Evolutionary conservation across 2,329 filamentous ascomycete species (phyloP).

Genomic region (Iodosphaeria phyllophila): DNA sequence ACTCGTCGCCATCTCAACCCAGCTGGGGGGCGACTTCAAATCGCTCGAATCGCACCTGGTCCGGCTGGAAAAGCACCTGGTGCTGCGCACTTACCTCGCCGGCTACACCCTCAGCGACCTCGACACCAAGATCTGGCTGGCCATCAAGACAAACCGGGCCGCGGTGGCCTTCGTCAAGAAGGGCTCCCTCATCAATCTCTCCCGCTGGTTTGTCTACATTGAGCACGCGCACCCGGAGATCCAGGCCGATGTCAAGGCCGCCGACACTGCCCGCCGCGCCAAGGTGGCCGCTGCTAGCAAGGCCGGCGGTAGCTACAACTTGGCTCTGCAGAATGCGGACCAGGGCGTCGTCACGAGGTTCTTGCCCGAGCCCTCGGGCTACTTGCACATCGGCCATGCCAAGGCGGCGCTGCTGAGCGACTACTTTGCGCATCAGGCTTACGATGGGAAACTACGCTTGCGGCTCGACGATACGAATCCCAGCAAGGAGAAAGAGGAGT

Average conservation of each 20-base stretch:
- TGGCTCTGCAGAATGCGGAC: slow-evolving; percentile 67
- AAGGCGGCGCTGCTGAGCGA: slow-evolving; percentile 89
- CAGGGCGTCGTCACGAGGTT: slow-evolving; percentile 86
- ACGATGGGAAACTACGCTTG: slow-evolving; percentile 76
- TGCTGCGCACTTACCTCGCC: slow-evolving; percentile 68
- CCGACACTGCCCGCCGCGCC: slow-evolving; percentile 48
- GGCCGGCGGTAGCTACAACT: slow-evolving; percentile 74
- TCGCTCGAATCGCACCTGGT: slow-evolving; percentile 55
- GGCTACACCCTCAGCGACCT: slow-evolving; percentile 61
- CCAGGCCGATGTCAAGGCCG: slow-evolving; percentile 46
- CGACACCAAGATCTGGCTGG: slow-evolving; percentile 70
- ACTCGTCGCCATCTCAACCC: slow-evolving; percentile 29
- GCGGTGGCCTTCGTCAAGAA: slow-evolving; percentile 66
- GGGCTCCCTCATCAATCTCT: slow-evolving; percentile 55
- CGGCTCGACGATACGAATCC: slow-evolving; percentile 97
- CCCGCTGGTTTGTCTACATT: slow-evolving; percentile 75
- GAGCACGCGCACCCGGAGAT: slow-evolving; percentile 69
- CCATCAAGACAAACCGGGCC: slow-evolving; percentile 70
- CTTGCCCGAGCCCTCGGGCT: slow-evolving; percentile 85
- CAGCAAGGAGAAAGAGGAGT: slow-evolving; percentile 92
- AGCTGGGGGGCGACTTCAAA: slow-evolving; percentile 56
- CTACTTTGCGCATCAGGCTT: slow-evolving; percentile 88
- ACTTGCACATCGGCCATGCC: slow-evolving; percentile 88
- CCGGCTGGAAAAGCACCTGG: slow-evolving; percentile 73
- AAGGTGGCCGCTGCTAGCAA: slow-evolving; percentile 53